Percentiles rank a stretch among this genome's conserved stretches.
Evolutionary conservation across 1,284 basidiomycete species (phyloP).

Genomic region (Marasmius fiardii): DNA sequence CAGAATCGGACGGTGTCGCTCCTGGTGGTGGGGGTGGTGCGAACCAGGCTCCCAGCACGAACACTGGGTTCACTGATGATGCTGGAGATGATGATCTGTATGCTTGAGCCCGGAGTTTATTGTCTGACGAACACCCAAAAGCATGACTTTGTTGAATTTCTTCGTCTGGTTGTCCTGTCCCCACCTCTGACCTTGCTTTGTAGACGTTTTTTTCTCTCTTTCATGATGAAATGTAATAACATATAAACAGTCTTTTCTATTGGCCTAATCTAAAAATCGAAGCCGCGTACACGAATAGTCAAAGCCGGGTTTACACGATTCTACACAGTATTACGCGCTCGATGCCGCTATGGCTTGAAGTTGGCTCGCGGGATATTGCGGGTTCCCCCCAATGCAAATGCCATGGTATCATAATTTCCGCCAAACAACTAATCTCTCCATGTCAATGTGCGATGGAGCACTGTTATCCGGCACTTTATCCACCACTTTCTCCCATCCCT

Average conservation of each 20-base stretch:
- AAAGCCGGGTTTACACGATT: too few species aligned
- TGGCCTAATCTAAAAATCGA: too few species aligned
- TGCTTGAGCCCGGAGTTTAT: conserved; percentile 39
- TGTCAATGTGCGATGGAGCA: conserved; percentile 33
- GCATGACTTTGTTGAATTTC: background rate
- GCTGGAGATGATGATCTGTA: conserved; percentile 87
- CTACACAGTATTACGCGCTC: too few species aligned
- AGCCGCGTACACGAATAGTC: too few species aligned
- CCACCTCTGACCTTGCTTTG: too few species aligned
- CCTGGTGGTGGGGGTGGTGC: conserved; percentile 37
- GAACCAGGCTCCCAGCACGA: conserved; percentile 44
- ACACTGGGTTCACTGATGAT: conserved; percentile 80
- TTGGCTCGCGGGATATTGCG: too few species aligned
- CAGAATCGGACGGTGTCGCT: conserved; percentile 61
- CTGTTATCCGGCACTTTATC: conserved; percentile 47
- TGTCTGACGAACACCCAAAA: background rate
- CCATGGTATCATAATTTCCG: too few species aligned
- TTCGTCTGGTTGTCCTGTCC: background rate
- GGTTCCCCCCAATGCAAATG: too few species aligned
- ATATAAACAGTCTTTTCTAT: too few species aligned
- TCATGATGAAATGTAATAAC: too few species aligned
- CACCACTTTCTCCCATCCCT: conserved; percentile 51
- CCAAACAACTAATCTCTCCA: conserved; percentile 38
- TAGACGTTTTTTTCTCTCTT: too few species aligned
- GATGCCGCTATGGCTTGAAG: too few species aligned